Evolutionary conservation across 2,329 filamentous ascomycete species (phyloP), one percentile per base, ranked within the genome.

Genomic region (Thielaviopsis euricoi): DNA sequence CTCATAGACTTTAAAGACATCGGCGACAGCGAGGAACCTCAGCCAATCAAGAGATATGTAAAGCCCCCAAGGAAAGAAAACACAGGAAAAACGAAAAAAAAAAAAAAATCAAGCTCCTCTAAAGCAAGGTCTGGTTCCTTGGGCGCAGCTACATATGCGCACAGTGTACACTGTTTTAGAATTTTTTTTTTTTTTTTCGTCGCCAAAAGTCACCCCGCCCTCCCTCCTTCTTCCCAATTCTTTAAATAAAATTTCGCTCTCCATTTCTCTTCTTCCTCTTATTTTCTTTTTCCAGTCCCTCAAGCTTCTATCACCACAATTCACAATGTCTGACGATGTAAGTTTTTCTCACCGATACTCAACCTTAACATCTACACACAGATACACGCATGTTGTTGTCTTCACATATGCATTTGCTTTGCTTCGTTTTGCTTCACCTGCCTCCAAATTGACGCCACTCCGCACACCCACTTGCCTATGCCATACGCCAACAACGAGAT

Each of bases 301-400:
- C 62, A 63, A 65, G 65, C 64, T 67, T 65, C 63, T 63, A 56
- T 40, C 46, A 55, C 53, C 55, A 71, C 70, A 69, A 69, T 69
- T 74, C 77, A 79, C 71, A 67, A 82, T 82, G 79, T 71, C 78
- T 66, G 77, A 80, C 63, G 76, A 79, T 69, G 77, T 80, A 73
- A 74, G 77, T 71, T 62, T 21, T 21, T 48, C 40, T 46, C 13
- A 19, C 17, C 3, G 2, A 5, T n/a, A 2, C 17, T 21, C 43
- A 22, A 10, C n/a, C 37, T n/a, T 43, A 4, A 48, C 43, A 10
- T 19, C 43, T 48, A 19, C n/a, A 19, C 4, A 48, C 21, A 19
- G 43, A 48, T 48, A 21, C n/a, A n/a, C n/a, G n/a, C n/a, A 48
- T 48, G 43, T 3, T 9, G 21, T 21, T 48, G 43, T 48, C n/a